Evolutionary conservation across 2,329 filamentous ascomycete species (phyloP), one percentile per base, ranked within the genome.

Genomic region (Phyllosticta citribraziliensis): DNA sequence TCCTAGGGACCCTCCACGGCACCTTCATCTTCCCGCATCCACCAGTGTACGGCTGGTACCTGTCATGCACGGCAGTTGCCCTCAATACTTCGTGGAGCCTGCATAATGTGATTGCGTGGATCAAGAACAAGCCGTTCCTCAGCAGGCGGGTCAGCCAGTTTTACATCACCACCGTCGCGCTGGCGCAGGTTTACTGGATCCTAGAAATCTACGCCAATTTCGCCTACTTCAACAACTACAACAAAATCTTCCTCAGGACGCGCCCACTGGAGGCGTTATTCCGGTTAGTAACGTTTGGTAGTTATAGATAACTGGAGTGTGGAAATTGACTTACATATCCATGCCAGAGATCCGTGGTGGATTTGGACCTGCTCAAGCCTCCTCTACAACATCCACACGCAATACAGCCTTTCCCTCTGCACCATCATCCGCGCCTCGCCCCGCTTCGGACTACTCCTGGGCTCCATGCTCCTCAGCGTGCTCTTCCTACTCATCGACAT

Each of bases 71-170:
- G 2, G 84, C 82, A 8, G 80, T 86, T 8, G 78, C 82, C 19
- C 78, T 88, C 24, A 85, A 85, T 64, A 73, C 79, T n/a, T 85
- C 82, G 3, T 87, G 84, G 82, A 79, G 76, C 12, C 71, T 88
- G 9, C 85, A 88, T 70, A 88, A 87, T 64, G 77, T 87, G 63
- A 83, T 88, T 63, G 79, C 84, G 0, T 88, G 84, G 85, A 80
- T 88, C 71, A 87, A 87, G 71, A 84, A 82, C 64, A 80, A 79
- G 58, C 84, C 84, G 0, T 86, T 86, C 66, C 73, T 86, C 8
- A 75, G 76, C 2, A 75, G 72, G 30, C 72, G 74, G 8, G 77
- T 78, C 30, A 84, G 79, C 55, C 67, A 74, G 10, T 70, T 85
- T 60, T 87, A 86, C 67, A 83, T 87, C 57, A 74, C 75, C 52